Conservation (phyloP, 768 basidiomycete species). For the Hypsizygus marmoreus region DNA sequence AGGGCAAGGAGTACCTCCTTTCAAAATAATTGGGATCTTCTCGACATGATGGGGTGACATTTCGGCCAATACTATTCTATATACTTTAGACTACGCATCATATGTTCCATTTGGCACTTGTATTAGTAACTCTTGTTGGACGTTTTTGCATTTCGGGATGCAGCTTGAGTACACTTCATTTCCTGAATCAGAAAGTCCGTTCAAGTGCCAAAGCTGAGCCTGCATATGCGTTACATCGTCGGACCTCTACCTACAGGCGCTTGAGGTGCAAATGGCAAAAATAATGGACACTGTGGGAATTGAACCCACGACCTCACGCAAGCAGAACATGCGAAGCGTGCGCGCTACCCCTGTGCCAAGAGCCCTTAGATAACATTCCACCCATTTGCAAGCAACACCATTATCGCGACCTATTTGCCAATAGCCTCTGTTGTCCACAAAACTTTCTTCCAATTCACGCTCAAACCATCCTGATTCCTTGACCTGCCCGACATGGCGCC, state of each 20-base stretch:
- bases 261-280: constrained; percentile 1
- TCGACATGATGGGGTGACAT: constrained; percentile 49
- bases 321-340: constrained; percentile 48
- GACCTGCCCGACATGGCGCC: no score
- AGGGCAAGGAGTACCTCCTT: constrained; percentile 73
- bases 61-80: neutral
- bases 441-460: no score
- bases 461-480: no score
- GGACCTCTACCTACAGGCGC: neutral
- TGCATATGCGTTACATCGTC: neutral
- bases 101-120: neutral
- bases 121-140: neutral
- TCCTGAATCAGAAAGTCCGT: no score
- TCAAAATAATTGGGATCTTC: constrained; percentile 93
- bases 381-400: no score
- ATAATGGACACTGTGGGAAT: constrained; percentile 51
- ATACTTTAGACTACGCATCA: neutral
- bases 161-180: no score
- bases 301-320: constrained; percentile 62
- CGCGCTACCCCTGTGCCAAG: constrained; percentile 65
- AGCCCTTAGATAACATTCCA: no score
- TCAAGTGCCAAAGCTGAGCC: no score
- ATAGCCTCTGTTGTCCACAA: no score
- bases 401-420: no score
- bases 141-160: no score